These are phyloP conservation scores for Debaryomyces singareniensis DNA, from an alignment of 1,139 yeast species.

Conservation along the genomic window DNA sequence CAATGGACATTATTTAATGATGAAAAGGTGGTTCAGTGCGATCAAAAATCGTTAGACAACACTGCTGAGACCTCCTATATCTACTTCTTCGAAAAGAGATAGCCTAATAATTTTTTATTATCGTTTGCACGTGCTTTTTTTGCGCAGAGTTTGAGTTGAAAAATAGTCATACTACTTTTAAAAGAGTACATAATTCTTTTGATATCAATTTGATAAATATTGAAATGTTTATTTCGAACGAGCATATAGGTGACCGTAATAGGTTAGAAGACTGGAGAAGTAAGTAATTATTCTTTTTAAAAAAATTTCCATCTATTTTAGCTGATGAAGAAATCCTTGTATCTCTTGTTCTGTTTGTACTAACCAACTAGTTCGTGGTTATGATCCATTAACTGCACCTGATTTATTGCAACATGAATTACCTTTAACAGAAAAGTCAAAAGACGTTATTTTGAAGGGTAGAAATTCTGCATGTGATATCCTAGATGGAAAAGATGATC, in stretches of 20 bases:
- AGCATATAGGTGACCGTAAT: constrained; percentile 73
- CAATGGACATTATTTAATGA: constrained; percentile 88
- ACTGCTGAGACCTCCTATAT: constrained; percentile 59
- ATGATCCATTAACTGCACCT: constrained; percentile 93
- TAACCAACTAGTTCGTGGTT: constrained; percentile 48
- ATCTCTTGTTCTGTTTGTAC: no score
- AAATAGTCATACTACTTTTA: neutral
- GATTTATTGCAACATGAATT: constrained; percentile 87
- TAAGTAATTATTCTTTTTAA: constrained; percentile 22
- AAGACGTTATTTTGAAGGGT: constrained; percentile 61
- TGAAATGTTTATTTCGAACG: constrained; percentile 87
- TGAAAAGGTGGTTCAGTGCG: constrained; percentile 80
- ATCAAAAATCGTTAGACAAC: constrained; percentile 55
- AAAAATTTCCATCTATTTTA: neutral
- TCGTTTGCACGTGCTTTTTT: constrained; percentile 1
- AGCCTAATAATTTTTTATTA: neutral
- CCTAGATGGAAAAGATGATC: constrained; percentile 70
- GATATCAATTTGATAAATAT: neutral
- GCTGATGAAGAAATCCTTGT: neutral
- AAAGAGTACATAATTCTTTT: neutral
- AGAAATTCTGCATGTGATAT: constrained; percentile 71
- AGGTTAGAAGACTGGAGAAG: constrained; percentile 90
- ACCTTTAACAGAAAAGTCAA: constrained; percentile 60
- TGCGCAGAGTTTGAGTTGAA: neutral
- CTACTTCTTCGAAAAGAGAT: constrained; percentile 36